Conservation (phyloP, 805 yeast species). For the Monosporozyma servazzii region DNA sequence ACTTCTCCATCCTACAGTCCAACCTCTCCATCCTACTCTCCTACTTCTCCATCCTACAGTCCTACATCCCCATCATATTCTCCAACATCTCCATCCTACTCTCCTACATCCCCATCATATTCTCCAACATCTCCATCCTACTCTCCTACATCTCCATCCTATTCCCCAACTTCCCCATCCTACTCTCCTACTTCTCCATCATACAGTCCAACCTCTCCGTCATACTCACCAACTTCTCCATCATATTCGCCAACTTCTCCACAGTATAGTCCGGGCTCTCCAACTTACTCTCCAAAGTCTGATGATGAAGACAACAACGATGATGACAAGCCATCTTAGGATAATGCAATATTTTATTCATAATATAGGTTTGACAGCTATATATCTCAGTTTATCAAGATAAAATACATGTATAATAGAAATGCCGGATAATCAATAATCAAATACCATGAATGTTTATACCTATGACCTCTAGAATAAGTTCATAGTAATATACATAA, state of each 20-base stretch:
- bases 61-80: slow-evolving; percentile 68
- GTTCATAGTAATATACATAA: background rate
- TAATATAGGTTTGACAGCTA: background rate
- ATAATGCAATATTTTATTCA: background rate
- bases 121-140: slow-evolving; percentile 42
- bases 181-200: slow-evolving; percentile 52
- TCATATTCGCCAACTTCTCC: slow-evolving; percentile 57
- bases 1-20: slow-evolving; percentile 61
- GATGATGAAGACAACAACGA: slow-evolving; percentile 14
- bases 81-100: slow-evolving; percentile 46
- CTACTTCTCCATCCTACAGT: slow-evolving; percentile 63
- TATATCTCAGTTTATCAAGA: background rate
- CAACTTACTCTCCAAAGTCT: slow-evolving; percentile 42
- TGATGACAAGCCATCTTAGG: slow-evolving; percentile 4
- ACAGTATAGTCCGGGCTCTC: slow-evolving; percentile 47
- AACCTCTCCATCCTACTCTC: slow-evolving; percentile 72
- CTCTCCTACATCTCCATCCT: slow-evolving; percentile 59
- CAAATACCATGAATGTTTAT: background rate
- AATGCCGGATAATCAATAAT: background rate
- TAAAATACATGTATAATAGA: background rate
- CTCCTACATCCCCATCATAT: slow-evolving; percentile 56
- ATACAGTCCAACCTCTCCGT: slow-evolving; percentile 41
- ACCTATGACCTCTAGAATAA: background rate
- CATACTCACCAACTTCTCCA: slow-evolving; percentile 59
- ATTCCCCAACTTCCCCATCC: slow-evolving; percentile 55